These are phyloP conservation scores for Camellia granthamiana DNA, from an alignment of 148 eudicot species.

Conservation along the genomic window DNA sequence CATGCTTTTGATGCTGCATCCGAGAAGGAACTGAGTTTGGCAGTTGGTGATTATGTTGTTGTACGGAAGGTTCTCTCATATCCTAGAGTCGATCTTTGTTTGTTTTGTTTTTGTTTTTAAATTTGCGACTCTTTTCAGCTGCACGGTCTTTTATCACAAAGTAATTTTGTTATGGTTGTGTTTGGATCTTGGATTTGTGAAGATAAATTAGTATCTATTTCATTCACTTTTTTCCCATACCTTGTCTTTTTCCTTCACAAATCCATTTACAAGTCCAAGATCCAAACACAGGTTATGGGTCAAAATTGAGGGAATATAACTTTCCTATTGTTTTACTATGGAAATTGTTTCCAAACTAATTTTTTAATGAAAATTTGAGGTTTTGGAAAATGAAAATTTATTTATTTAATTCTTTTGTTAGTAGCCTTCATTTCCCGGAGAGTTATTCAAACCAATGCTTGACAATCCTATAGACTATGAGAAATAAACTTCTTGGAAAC, in stretches of 20 bases:
- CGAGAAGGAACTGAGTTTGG: slow-evolving; percentile 86
- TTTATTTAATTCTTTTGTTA: too few relatives aligned
- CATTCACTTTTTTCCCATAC: too few relatives aligned
- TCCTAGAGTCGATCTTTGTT: background rate
- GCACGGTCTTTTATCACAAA: too few relatives aligned
- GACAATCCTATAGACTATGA: background rate
- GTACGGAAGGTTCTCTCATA: slow-evolving; percentile 68
- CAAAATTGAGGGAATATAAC: background rate
- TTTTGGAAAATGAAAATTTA: too few relatives aligned
- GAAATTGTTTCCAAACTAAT: background rate
- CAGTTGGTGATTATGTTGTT: slow-evolving; percentile 85
- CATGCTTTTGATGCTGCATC: slow-evolving; percentile 70
- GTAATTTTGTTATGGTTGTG: too few relatives aligned
- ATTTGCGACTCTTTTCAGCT: too few relatives aligned
- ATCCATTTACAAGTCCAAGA: too few relatives aligned
- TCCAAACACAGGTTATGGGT: background rate
- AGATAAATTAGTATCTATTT: too few relatives aligned
- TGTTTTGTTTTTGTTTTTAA: too few relatives aligned
- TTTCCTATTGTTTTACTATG: background rate
- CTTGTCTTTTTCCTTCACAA: too few relatives aligned
- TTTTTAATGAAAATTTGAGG: background rate
- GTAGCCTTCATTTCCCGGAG: background rate
- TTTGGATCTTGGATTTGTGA: too few relatives aligned
- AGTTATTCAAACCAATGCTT: background rate
- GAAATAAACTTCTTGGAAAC: slow-evolving; percentile 4